Percentiles rank a stretch among this genome's conserved stretches.
Conservation (phyloP, 2,329 filamentous ascomycete species). For the Seiridium unicorne region DNA sequence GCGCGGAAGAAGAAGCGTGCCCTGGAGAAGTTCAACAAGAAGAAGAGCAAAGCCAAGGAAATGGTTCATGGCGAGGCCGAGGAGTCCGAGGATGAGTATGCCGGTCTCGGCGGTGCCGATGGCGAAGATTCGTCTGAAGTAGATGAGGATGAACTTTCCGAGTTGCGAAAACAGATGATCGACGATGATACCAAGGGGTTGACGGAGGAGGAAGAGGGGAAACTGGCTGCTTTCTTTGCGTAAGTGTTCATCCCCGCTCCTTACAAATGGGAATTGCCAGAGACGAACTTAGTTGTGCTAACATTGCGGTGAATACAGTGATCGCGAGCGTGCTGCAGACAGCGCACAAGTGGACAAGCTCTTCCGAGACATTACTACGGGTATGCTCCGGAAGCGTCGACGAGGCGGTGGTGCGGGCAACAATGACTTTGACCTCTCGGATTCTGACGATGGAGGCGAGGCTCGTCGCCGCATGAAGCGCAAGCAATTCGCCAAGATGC, state of each 20-base stretch:
- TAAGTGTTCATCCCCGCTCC: slow-evolving; percentile 49
- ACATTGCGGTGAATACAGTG: slow-evolving; percentile 44
- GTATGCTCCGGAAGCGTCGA: slow-evolving; percentile 76
- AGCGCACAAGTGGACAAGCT: slow-evolving; percentile 89
- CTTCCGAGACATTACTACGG: slow-evolving; percentile 89
- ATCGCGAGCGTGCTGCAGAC: slow-evolving; percentile 76
- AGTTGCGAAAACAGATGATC: slow-evolving; percentile 80
- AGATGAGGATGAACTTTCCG: slow-evolving; percentile 71
- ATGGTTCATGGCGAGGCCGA: slow-evolving; percentile 93
- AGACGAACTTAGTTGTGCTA: slow-evolving; percentile 2
- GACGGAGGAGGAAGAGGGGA: slow-evolving; percentile 66
- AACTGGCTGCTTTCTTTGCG: slow-evolving; percentile 85
- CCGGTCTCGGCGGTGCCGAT: slow-evolving; percentile 84
- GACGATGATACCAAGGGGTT: slow-evolving; percentile 77
- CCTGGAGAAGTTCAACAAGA: slow-evolving; percentile 70
- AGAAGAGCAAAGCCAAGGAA: slow-evolving; percentile 81
- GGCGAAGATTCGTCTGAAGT: slow-evolving; percentile 81
- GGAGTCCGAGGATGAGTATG: slow-evolving; percentile 98
- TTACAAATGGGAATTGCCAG: background rate
- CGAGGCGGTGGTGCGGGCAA: slow-evolving; percentile 53
- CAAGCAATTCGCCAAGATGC: slow-evolving; percentile 86
- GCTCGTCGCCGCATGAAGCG: slow-evolving; percentile 78
- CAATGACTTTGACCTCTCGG: slow-evolving; percentile 79
- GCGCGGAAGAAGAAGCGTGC: slow-evolving; percentile 52
- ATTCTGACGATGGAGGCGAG: slow-evolving; percentile 86